Percentiles rank a stretch among this genome's conserved stretches.
These are phyloP conservation scores for Lasiodiplodia sp. DNA, from an alignment of 2,329 filamentous ascomycete genomes.

Conservation along the genomic window DNA sequence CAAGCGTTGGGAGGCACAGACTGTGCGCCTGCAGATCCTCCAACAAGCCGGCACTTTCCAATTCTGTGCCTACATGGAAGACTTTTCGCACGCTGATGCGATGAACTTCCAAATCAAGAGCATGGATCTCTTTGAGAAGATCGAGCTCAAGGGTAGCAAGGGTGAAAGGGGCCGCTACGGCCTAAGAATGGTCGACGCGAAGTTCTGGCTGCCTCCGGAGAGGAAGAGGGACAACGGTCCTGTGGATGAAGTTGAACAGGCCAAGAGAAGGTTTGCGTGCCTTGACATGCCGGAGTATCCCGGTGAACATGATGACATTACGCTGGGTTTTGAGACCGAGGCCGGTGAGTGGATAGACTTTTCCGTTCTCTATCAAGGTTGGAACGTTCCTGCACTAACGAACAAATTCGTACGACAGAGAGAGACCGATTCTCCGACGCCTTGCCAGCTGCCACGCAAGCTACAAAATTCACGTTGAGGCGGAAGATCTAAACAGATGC, in stretches of 20 bases:
- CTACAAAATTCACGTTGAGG: constrained; percentile 51
- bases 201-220: constrained; percentile 79
- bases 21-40: constrained; percentile 81
- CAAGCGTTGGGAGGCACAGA: constrained; percentile 90
- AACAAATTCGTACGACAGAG: constrained; percentile 39
- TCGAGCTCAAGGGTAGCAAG: constrained; percentile 48
- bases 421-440: constrained; percentile 55
- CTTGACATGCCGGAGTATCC: constrained; percentile 88
- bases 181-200: constrained; percentile 84
- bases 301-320: constrained; percentile 91
- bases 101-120: constrained; percentile 89
- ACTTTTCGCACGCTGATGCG: constrained; percentile 84
- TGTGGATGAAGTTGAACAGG: constrained; percentile 57
- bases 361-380: background rate
- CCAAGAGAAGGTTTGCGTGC: constrained; percentile 78
- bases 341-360: constrained; percentile 64
- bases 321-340: constrained; percentile 82
- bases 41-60: constrained; percentile 77
- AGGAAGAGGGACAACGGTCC: constrained; percentile 59
- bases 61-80: constrained; percentile 84
- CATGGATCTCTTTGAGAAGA: constrained; percentile 79
- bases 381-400: constrained; percentile 36
- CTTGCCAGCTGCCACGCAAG: constrained; percentile 52
- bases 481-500: constrained; percentile 43
- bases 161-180: constrained; percentile 35